phyloP scores from a whole-genome alignment of 1,284 basidiomycete species.

The Cutaneotrichosporon sp. region DNA sequence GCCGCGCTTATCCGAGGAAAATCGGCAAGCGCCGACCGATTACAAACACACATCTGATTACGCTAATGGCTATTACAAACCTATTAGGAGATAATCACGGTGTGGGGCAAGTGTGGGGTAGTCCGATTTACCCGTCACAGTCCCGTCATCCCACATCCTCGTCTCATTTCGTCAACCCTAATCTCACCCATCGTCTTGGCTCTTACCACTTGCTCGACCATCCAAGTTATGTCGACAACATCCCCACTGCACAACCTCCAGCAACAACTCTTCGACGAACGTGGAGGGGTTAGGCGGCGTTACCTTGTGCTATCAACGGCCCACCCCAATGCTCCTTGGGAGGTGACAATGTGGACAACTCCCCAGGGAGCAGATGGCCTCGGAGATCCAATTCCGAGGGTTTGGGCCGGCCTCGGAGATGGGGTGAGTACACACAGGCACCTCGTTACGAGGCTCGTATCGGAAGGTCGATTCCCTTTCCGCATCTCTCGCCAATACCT shows the following conservation, averaged over 20 bases:
- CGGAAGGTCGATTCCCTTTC: too few species aligned
- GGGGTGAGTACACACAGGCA: not conserved
- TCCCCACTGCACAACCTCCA: conserved; percentile 11
- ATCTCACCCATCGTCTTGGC: too few species aligned
- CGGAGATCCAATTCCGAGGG: conserved; percentile 1
- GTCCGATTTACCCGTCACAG: too few species aligned
- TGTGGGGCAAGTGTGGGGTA: too few species aligned
- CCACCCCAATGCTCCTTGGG: conserved; percentile 3
- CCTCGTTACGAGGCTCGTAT: too few species aligned
- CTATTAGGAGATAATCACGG: not conserved
- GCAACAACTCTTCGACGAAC: conserved; percentile 15
- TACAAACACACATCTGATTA: not conserved
- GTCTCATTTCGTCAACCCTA: too few species aligned
- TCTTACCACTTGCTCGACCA: too few species aligned
- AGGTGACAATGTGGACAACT: conserved; percentile 8
- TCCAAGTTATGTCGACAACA: not conserved
- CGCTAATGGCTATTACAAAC: too few species aligned
- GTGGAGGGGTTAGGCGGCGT: not conserved
- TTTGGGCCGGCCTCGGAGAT: conserved; percentile 11
- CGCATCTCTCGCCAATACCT: too few species aligned
- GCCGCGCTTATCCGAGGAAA: not conserved
- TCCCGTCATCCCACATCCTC: too few species aligned
- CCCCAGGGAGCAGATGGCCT: not conserved
- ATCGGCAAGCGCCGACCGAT: conserved; percentile 1
- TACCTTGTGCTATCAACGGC: conserved; percentile 12